phyloP scores from a whole-genome alignment of 1,139 yeast species.

The Debaryomyces sp. region DNA sequence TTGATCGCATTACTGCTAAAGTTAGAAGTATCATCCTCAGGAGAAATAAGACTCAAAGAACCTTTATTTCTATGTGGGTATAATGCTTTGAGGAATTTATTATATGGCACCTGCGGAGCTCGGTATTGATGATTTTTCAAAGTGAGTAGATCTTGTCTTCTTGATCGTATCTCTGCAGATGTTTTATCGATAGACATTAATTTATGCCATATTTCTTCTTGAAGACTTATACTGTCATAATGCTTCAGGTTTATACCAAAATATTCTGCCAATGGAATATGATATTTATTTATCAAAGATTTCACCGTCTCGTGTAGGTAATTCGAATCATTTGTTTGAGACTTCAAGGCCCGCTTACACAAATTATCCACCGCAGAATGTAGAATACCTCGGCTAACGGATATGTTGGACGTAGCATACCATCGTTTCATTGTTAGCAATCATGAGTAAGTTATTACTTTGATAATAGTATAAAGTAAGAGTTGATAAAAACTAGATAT shows the following conservation, averaged over 20 bases:
- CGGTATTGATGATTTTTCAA: conserved; percentile 9
- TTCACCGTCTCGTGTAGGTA: conserved; percentile 11
- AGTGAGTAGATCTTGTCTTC: neutral
- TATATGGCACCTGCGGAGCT: conserved; percentile 15
- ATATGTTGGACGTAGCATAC: conserved; percentile 2
- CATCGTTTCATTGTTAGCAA: conserved; percentile 4
- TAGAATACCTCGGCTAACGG: neutral
- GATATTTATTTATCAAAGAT: conserved; percentile 15
- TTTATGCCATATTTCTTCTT: conserved; percentile 3
- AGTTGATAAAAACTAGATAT: neutral
- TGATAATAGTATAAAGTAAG: neutral
- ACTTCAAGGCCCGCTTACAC: neutral
- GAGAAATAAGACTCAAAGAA: conserved; percentile 11
- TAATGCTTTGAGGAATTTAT: conserved; percentile 32
- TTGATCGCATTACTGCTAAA: conserved; percentile 15
- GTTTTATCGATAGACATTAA: neutral
- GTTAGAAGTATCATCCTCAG: neutral
- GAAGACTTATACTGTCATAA: neutral
- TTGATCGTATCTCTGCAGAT: neutral
- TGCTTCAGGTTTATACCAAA: conserved; percentile 7
- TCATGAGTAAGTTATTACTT: neutral
- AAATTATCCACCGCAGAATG: conserved; percentile 1
- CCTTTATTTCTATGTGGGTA: conserved; percentile 30
- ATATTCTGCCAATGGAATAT: conserved; percentile 11
- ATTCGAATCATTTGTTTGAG: conserved; percentile 5